Evolutionary conservation across 2,329 filamentous ascomycete species (phyloP), one percentile per base, ranked within the genome.

Genomic region (Didymella glomerata): DNA sequence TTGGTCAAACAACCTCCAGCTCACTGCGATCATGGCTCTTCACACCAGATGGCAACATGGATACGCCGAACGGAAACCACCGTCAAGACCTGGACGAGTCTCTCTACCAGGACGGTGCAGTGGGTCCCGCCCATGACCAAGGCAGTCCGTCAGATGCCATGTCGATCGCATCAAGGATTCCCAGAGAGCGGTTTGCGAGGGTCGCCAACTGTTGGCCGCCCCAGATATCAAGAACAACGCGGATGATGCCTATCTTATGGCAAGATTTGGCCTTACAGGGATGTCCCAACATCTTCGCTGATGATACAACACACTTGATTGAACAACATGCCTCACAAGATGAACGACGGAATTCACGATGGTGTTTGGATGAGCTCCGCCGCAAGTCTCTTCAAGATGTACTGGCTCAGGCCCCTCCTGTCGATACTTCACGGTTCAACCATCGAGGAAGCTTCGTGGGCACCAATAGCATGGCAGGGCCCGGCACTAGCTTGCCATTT

Each of bases 131-230:
- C 27, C 68, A 72, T 13, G 72, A 71, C 14, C 68, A 73, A 20
- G 66, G 66, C 9, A 76, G 73, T 48, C 73, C 76, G 25, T 74
- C 75, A 28, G 73, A 70, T 41, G 77, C 71, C 46, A 71, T 69
- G 3, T 76, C 76, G 0, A 76, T 76, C 57, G 75, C 75, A 22
- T 77, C 75, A 24, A 67, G 71, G 54, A 77, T 78, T 28, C 76
- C 76, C 14, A 67, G 70, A 34, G 75, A 77, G 46, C 70, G 76
- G 25, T 78, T 78, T 54, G 74, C 75, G 18, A 65, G 76, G 57
- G 76, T 78, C 1, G 75, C 77, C 56, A 76, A 66, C 42, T 77
- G 75, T 46, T 78, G 76, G 76, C 74, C 75, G 2, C 72, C 75
- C 7, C 65, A 69, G 25, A 71, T 67, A 55, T 68, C 71, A 11